Conservation (phyloP, 441 rosid species). For the Arabidopsis lyrata region DNA sequence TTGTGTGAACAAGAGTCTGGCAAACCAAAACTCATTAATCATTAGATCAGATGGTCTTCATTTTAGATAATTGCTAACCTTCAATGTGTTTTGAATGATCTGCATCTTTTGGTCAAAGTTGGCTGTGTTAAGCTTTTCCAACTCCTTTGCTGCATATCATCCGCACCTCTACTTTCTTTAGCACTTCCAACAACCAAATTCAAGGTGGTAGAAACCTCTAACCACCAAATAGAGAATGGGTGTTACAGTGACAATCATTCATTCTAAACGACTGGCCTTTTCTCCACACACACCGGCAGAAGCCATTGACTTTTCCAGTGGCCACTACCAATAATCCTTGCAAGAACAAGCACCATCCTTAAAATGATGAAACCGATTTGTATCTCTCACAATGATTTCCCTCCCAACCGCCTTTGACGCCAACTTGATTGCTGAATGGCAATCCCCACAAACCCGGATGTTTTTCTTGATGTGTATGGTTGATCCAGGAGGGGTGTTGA, state of each 20-base stretch:
- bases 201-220: neutral
- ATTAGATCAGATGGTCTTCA: neutral
- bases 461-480: constrained; percentile 50
- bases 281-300: neutral
- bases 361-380: constrained; percentile 51
- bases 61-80: constrained; percentile 44
- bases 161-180: neutral
- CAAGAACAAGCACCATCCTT: constrained; percentile 52
- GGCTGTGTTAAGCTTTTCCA: constrained; percentile 63
- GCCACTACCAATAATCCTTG: constrained; percentile 49
- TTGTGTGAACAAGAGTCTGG: constrained; percentile 69
- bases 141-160: constrained; percentile 60
- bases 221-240: neutral
- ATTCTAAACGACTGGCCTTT: neutral
- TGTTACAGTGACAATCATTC: neutral
- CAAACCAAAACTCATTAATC: neutral
- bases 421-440: constrained; percentile 49
- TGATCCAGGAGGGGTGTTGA: constrained; percentile 51
- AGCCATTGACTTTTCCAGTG: constrained; percentile 23
- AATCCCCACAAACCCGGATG: constrained; percentile 52
- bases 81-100: constrained; percentile 74
- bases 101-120: constrained; percentile 79
- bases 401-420: constrained; percentile 42
- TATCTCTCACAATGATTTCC: constrained; percentile 48
- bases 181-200: neutral